phyloP scores from a whole-genome alignment of 116 monocot genomes.

The Trichopus zeylanicus region DNA sequence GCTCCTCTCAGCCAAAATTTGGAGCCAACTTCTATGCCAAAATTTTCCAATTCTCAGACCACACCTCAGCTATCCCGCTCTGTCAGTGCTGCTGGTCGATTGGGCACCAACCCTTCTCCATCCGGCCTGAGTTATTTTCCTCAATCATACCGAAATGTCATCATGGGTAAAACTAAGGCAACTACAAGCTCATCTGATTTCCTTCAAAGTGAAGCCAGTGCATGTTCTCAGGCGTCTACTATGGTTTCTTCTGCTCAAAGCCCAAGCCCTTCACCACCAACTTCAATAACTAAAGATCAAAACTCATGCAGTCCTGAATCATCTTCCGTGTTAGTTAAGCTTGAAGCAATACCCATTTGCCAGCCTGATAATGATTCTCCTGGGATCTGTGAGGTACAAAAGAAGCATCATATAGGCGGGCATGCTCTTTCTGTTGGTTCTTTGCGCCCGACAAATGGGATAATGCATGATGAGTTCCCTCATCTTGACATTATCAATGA shows the following conservation, averaged over 20 bases:
- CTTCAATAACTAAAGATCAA: conserved; percentile 12
- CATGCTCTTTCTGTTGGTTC: conserved; percentile 13
- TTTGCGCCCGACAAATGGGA: conserved; percentile 14
- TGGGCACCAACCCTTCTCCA: conserved; percentile 44
- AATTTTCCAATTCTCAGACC: conserved; percentile 29
- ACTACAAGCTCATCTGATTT: conserved; percentile 14
- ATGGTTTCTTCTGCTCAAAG: conserved; percentile 15
- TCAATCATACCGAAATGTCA: conserved; percentile 86
- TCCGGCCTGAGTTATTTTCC: conserved; percentile 41
- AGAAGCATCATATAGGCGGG: neutral
- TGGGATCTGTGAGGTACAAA: conserved; percentile 2
- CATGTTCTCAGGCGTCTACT: conserved; percentile 11
- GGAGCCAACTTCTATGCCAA: conserved; percentile 31
- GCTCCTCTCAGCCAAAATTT: conserved; percentile 57
- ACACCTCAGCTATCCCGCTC: conserved; percentile 47
- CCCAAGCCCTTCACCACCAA: conserved; percentile 21
- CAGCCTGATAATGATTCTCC: conserved; percentile 7
- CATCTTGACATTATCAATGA: conserved; percentile 92
- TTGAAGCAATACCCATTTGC: conserved; percentile 25
- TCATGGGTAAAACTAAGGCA: conserved; percentile 44
- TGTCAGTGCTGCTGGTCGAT: conserved; percentile 46
- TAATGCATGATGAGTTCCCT: conserved; percentile 68
- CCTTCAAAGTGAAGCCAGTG: conserved; percentile 18
- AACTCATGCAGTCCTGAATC: conserved; percentile 23
- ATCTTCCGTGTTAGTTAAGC: conserved; percentile 42